Percentiles rank a stretch among this genome's conserved stretches.
Evolutionary conservation across 495 filamentous ascomycete genomes (phyloP).

Genomic region (Schizothecium vesticola): DNA sequence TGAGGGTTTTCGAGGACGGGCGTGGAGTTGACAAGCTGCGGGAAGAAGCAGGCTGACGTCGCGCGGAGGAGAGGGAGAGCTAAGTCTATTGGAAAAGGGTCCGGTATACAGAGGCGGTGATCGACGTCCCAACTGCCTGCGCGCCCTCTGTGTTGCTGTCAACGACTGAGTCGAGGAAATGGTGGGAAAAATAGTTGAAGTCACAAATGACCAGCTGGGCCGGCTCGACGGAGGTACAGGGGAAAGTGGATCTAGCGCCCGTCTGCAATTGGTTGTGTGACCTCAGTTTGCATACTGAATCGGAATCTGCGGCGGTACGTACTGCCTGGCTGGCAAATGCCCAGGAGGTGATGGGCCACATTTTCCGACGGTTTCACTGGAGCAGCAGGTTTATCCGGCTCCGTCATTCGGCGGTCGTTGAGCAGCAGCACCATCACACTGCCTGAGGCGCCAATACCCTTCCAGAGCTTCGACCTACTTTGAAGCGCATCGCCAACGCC

Average conservation of each 20-base stretch:
- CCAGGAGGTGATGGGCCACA: neutral
- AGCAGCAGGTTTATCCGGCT: neutral
- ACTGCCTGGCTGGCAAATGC: neutral
- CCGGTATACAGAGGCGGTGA: neutral
- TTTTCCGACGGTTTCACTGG: neutral
- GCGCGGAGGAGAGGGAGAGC: neutral
- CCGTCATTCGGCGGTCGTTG: neutral
- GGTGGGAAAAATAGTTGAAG: neutral
- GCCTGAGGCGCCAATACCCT: neutral
- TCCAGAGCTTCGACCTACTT: neutral
- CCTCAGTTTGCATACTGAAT: constrained; percentile 20
- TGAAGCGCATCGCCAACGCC: neutral
- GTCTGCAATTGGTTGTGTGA: constrained; percentile 15
- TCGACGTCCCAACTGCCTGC: neutral
- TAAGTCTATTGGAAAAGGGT: neutral
- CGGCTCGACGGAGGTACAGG: neutral
- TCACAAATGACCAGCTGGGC: neutral
- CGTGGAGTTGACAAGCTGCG: neutral
- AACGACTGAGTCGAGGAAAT: neutral
- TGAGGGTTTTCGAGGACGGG: constrained; percentile 1
- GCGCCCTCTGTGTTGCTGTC: neutral
- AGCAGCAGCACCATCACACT: neutral
- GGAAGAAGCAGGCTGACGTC: neutral
- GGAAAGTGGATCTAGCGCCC: neutral
- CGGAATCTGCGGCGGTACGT: neutral